Base-by-base conservation (phyloP, 768 basidiomycete genomes). In the Hypsizygus marmoreus region DNA sequence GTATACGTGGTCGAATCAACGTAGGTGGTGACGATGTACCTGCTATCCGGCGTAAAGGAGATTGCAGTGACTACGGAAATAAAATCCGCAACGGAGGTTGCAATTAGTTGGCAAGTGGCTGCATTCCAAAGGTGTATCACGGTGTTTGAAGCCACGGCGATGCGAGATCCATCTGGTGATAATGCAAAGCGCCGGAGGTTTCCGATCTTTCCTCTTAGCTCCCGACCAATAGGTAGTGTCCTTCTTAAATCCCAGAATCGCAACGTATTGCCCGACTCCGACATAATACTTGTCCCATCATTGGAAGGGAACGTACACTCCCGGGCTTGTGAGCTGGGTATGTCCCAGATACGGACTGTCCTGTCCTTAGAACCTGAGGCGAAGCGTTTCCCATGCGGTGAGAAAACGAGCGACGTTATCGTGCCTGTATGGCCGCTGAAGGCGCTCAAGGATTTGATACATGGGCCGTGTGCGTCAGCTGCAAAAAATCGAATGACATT, bases 311-410 rank as follows among this genome's bases (percentile, higher is more conserved):
- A 19, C 5, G 35, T 28, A 23, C 35, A 48, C 14, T 30, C 45
- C 5, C 29, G 16, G 28, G 28, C n/a, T 24, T 23, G n/a, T 1
- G 54, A 51, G 29, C 51, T 56, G 12, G 31, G 17, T 16, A 44
- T 23, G 40, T 63, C 49, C 62, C 62, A 65, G n/a, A 65, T 33
- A 16, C 61, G 49, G 35, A 65, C 50, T 12, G 60, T 58, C 2
- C 46, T 40, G 37, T 65, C 62, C 1, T 35, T 26, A 10, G 64
- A 57, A 13, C 57, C 58, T 12, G 62, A 62, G 2, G 49, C 49
- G 25, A 65, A 36, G n/a, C 41, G 40, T 19, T 14, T 50, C n/a
- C 58, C 59, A 43, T 65, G 57, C 7, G 51, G 51, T 6, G 62
- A 62, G 30, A 54, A 54, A 6, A 48, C 28, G 28, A 60, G 43